These are phyloP conservation scores for Ruellia speciosa DNA, from an alignment of 305 asterid genomes.

Conservation along the genomic window DNA sequence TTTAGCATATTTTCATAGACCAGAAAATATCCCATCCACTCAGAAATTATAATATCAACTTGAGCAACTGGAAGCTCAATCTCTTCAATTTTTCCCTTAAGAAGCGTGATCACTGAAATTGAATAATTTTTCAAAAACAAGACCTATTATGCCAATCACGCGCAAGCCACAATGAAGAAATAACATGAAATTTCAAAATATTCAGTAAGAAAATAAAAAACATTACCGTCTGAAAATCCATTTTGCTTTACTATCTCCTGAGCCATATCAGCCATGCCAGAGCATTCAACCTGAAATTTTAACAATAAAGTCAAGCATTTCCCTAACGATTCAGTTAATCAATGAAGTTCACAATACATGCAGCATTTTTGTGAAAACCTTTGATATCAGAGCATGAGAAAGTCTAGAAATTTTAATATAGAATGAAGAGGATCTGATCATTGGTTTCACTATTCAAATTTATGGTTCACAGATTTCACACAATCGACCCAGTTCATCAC, in stretches of 20 bases:
- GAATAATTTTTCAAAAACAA: background rate
- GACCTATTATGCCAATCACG: slow-evolving; percentile 2
- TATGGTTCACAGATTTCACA: no score
- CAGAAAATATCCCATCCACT: slow-evolving; percentile 98
- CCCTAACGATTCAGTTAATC: background rate
- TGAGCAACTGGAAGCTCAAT: slow-evolving; percentile 85
- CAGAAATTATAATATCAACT: slow-evolving; percentile 89
- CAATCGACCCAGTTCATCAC: no score
- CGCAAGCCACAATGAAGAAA: slow-evolving; percentile 18
- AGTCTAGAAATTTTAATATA: background rate
- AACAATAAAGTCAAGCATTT: background rate
- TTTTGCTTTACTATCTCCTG: slow-evolving; percentile 64
- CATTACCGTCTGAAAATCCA: slow-evolving; percentile 69
- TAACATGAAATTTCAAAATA: slow-evolving; percentile 3
- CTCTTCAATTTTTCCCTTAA: slow-evolving; percentile 93
- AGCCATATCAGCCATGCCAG: slow-evolving; percentile 92
- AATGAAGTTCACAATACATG: background rate
- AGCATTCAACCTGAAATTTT: slow-evolving; percentile 79
- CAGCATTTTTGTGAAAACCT: slow-evolving; percentile 3
- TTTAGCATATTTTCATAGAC: slow-evolving; percentile 89
- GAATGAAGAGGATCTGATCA: background rate
- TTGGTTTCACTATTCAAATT: no score
- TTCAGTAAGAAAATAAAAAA: slow-evolving; percentile 12
- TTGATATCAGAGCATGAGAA: background rate
- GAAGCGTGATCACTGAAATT: slow-evolving; percentile 67